Evolutionary conservation across 2,329 filamentous ascomycete species (phyloP).

Genomic region (Trichoderma guizhouense): DNA sequence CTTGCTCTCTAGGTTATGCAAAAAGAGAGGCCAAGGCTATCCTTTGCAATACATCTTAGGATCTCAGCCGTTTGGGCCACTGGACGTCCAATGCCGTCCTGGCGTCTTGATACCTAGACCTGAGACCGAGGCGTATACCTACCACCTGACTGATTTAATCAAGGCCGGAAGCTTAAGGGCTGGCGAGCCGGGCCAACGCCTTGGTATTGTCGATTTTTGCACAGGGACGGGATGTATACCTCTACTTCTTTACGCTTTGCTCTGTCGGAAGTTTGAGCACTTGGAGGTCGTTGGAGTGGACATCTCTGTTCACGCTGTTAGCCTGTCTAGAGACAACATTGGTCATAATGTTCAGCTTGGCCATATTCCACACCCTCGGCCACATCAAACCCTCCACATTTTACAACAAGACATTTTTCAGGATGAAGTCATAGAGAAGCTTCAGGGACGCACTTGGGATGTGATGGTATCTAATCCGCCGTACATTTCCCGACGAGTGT

Average conservation of each 20-base stretch:
- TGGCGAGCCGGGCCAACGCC: conserved; percentile 20
- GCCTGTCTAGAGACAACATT: conserved; percentile 64
- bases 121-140: conserved; percentile 69
- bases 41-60: conserved; percentile 90
- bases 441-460: conserved; percentile 43
- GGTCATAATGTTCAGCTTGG: conserved; percentile 42
- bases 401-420: conserved; percentile 48
- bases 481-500: conserved; percentile 66
- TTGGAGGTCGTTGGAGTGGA: conserved; percentile 68
- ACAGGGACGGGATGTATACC: conserved; percentile 90
- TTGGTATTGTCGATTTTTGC: conserved; percentile 79
- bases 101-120: conserved; percentile 84
- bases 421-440: conserved; percentile 34
- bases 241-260: conserved; percentile 65
- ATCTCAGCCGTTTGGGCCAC: conserved; percentile 78
- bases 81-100: conserved; percentile 72
- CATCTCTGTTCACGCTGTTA: conserved; percentile 62
- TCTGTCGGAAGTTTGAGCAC: conserved; percentile 40
- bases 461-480: conserved; percentile 86
- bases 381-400: conserved; percentile 41
- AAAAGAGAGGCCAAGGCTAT: conserved; percentile 55
- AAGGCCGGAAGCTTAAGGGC: conserved; percentile 22
- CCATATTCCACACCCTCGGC: conserved; percentile 21
- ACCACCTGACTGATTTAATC: conserved; percentile 50
- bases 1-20: conserved; percentile 43